Percentiles rank a stretch among this genome's conserved stretches.
Evolutionary conservation across 1,284 basidiomycete species (phyloP).

Genomic region (Agaricales sp.): DNA sequence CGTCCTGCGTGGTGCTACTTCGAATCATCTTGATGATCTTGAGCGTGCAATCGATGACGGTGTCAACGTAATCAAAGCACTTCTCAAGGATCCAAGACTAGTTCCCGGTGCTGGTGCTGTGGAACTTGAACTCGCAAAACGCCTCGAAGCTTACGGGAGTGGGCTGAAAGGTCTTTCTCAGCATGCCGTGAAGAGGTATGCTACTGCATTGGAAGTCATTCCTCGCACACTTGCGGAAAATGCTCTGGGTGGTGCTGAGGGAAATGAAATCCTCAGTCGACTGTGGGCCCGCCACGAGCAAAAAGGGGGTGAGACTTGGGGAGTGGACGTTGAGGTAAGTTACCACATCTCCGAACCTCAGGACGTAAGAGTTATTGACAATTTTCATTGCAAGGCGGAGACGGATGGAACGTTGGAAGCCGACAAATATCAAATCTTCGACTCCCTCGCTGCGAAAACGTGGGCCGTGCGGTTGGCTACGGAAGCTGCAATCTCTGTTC

Average conservation of each 20-base stretch:
- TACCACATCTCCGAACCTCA: slow-evolving; percentile 1
- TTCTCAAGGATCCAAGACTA: slow-evolving; percentile 84
- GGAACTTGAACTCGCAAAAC: slow-evolving; percentile 84
- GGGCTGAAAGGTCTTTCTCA: slow-evolving; percentile 88
- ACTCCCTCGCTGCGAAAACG: slow-evolving; percentile 80
- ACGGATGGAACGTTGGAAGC: slow-evolving; percentile 65
- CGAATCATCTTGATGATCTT: slow-evolving; percentile 91
- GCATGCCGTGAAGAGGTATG: slow-evolving; percentile 90
- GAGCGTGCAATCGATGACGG: slow-evolving; percentile 96
- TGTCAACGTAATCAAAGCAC: slow-evolving; percentile 91
- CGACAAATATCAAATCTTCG: slow-evolving; percentile 59
- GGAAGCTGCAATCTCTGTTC: slow-evolving; percentile 88
- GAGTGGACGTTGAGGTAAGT: slow-evolving; percentile 86
- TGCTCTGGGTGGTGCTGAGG: slow-evolving; percentile 81
- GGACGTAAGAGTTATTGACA: slow-evolving; percentile 2
- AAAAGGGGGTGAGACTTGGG: slow-evolving; percentile 62
- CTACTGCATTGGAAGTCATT: slow-evolving; percentile 85
- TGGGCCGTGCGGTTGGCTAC: slow-evolving; percentile 89
- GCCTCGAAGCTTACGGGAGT: slow-evolving; percentile 81
- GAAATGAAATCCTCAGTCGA: slow-evolving; percentile 84
- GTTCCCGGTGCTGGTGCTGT: slow-evolving; percentile 93
- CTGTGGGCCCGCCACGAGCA: slow-evolving; percentile 86
- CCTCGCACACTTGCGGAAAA: slow-evolving; percentile 95
- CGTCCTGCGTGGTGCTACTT: slow-evolving; percentile 94
- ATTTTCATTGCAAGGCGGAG: slow-evolving; percentile 51